phyloP scores from a whole-genome alignment of 805 yeast species.

The Ogataea glucozyma region DNA sequence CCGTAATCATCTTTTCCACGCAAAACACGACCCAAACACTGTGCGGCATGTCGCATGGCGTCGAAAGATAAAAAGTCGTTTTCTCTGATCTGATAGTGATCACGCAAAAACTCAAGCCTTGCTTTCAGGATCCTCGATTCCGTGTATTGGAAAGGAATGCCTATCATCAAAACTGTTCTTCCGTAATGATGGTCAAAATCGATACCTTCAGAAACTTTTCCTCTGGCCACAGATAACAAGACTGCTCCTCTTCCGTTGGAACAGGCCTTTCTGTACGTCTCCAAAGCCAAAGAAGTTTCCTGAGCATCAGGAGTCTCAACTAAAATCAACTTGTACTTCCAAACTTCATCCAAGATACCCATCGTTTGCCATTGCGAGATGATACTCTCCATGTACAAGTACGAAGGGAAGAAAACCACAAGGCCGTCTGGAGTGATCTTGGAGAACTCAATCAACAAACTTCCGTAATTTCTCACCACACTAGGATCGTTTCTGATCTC shows the following conservation, averaged over 20 bases:
- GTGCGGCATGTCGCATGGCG: conserved; percentile 99
- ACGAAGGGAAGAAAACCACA: conserved; percentile 97
- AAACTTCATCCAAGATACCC: conserved; percentile 97
- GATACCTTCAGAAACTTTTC: conserved; percentile 97
- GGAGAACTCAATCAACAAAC: conserved; percentile 85
- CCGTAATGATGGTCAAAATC: conserved; percentile 99
- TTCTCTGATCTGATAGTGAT: conserved; percentile 88
- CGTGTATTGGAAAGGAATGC: conserved; percentile 98
- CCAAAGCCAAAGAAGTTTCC: conserved; percentile 93
- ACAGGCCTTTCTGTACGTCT: conserved; percentile 94
- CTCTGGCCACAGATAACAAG: conserved; percentile 95
- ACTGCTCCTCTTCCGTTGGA: conserved; percentile 98
- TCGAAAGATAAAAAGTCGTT: conserved; percentile 95
- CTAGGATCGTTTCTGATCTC: conserved; percentile 98
- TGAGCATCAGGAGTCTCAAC: conserved; percentile 99
- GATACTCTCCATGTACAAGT: conserved; percentile 96
- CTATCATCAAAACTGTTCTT: conserved; percentile 96
- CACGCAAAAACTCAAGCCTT: conserved; percentile 87
- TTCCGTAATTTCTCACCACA: conserved; percentile 95
- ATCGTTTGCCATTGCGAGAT: conserved; percentile 98
- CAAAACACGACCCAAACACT: conserved; percentile 93
- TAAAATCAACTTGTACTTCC: conserved; percentile 92
- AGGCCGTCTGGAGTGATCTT: conserved; percentile 97
- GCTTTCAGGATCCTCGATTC: conserved; percentile 96
- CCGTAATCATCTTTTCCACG: conserved; percentile 99